phyloP scores from a whole-genome alignment of 345 rosid species.

The Melaleuca quinquenervia region DNA sequence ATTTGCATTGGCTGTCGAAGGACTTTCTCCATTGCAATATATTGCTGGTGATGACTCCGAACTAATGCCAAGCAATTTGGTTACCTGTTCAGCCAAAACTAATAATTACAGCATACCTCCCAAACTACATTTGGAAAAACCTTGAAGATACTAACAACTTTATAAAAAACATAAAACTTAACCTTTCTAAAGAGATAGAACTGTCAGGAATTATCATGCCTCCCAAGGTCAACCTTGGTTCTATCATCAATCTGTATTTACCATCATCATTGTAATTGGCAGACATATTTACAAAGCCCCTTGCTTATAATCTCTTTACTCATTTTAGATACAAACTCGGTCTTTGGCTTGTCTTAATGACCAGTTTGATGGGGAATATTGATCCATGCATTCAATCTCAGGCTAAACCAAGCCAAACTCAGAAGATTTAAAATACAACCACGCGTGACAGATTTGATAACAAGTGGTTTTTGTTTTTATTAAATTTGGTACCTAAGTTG shows the following conservation, averaged over 20 bases:
- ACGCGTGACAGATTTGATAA: not conserved
- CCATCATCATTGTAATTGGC: not conserved
- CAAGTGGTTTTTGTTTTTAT: not conserved
- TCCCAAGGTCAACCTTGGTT: not conserved
- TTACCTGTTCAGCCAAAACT: conserved; percentile 30
- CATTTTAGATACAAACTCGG: not conserved
- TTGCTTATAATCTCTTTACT: not conserved
- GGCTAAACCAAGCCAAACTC: not conserved
- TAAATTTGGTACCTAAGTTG: not conserved
- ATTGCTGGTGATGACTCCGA: conserved; percentile 29
- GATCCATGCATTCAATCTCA: not conserved
- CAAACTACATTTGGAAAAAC: not conserved
- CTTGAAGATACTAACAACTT: not conserved
- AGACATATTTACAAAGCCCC: not conserved
- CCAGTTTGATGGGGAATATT: not conserved
- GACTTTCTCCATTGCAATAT: conserved; percentile 55
- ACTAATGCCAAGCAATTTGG: conserved; percentile 39
- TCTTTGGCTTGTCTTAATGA: not conserved
- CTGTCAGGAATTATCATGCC: not conserved
- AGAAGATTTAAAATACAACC: not conserved
- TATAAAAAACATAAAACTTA: not conserved
- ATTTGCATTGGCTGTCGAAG: conserved; percentile 45
- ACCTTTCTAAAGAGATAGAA: not conserved
- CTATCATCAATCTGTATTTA: not conserved
- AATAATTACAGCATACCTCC: not conserved